phyloP scores from a whole-genome alignment of 2,329 filamentous ascomycete genomes.

The Microcera coccophila region DNA sequence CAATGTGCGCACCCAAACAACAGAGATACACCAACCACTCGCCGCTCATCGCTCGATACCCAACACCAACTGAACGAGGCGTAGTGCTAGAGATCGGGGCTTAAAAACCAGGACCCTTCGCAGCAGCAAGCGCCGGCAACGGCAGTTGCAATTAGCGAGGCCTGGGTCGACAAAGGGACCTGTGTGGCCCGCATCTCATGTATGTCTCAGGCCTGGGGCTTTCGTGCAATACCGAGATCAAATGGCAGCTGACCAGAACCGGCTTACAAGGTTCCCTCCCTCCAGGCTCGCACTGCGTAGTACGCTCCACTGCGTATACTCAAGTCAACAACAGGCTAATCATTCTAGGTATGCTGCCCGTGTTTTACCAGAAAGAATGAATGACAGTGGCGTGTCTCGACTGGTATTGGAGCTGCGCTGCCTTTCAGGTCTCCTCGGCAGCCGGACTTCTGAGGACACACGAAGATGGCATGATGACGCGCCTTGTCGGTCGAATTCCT shows the following conservation, averaged over 20 bases:
- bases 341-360: too few relatives aligned
- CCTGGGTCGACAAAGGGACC: conserved; percentile 8
- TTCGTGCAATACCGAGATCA: conserved; percentile 6
- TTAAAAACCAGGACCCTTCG: too few relatives aligned
- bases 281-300: neutral
- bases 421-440: neutral
- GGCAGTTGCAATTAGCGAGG: conserved; percentile 2
- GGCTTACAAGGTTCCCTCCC: conserved; percentile 2
- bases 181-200: conserved; percentile 14
- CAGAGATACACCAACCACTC: too few relatives aligned
- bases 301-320: too few relatives aligned
- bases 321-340: too few relatives aligned
- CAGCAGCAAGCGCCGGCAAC: conserved; percentile 8
- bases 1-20: too few relatives aligned
- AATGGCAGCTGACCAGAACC: conserved; percentile 13
- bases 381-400: too few relatives aligned
- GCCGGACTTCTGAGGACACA: neutral
- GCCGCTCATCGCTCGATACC: too few relatives aligned
- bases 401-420: neutral
- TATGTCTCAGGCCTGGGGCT: conserved; percentile 18
- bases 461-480: conserved; percentile 12
- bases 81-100: too few relatives aligned
- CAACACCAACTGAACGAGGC: too few relatives aligned
- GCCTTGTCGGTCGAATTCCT: conserved; percentile 6
- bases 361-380: too few relatives aligned